Evolutionary conservation across 1,284 basidiomycete genomes (phyloP).

Genomic region (Rhodotorula sp.): DNA sequence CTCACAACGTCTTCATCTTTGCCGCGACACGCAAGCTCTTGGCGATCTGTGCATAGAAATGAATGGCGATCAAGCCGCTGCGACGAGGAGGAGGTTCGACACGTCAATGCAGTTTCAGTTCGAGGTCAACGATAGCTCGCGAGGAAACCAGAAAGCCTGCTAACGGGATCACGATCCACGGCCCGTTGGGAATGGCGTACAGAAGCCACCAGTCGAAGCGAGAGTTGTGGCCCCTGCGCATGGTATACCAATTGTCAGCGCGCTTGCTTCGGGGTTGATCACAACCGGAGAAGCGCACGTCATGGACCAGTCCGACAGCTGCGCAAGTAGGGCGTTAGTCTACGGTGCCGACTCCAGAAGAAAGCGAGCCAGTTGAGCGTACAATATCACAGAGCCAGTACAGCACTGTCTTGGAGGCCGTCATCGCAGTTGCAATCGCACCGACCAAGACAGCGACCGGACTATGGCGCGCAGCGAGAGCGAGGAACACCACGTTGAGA

Average conservation of each 20-base stretch:
- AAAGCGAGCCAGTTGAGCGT: not conserved
- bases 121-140: too few species aligned
- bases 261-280: too few species aligned
- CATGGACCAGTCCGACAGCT: slow-evolving; percentile 16
- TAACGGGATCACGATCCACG: slow-evolving; percentile 36
- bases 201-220: slow-evolving; percentile 19
- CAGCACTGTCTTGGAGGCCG: slow-evolving; percentile 25
- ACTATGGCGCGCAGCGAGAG: slow-evolving; percentile 59
- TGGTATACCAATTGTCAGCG: not conserved
- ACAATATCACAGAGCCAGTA: slow-evolving; percentile 36
- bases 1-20: slow-evolving; percentile 25
- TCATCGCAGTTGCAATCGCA: slow-evolving; percentile 69
- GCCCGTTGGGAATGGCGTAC: slow-evolving; percentile 33
- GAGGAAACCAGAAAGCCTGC: not conserved
- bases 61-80: slow-evolving; percentile 6
- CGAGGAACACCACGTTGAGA: slow-evolving; percentile 69
- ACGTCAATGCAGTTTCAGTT: not conserved
- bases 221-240: slow-evolving; percentile 29
- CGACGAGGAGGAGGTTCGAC: not conserved
- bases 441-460: slow-evolving; percentile 70
- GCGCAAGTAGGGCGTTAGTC: not conserved
- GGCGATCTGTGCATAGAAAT: slow-evolving; percentile 33
- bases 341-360: not conserved
- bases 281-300: slow-evolving; percentile 4
- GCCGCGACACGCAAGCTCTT: slow-evolving; percentile 20